phyloP scores from a whole-genome alignment of 2,329 filamentous ascomycete species.

The Venturia pyrina region DNA sequence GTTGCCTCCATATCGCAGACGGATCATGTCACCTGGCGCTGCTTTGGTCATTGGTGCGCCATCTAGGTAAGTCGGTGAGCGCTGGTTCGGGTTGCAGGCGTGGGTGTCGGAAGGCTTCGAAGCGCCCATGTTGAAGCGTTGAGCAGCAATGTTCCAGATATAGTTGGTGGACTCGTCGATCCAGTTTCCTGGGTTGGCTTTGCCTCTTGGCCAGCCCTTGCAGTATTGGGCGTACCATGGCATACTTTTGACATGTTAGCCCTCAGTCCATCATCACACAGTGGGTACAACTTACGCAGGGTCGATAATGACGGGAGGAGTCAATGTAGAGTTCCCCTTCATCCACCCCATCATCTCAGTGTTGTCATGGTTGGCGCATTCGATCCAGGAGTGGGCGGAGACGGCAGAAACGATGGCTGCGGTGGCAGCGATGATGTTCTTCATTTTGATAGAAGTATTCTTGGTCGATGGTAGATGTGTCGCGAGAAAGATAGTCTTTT shows the following conservation, averaged over 20 bases:
- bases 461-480: not conserved
- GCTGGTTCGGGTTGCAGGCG: constrained; percentile 15
- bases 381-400: constrained; percentile 21
- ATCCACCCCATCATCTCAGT: constrained; percentile 17
- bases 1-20: constrained; percentile 21
- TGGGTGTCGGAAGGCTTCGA: constrained; percentile 10
- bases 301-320: constrained; percentile 13
- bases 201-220: constrained; percentile 19
- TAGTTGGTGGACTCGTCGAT: constrained; percentile 18
- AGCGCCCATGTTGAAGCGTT: constrained; percentile 13
- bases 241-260: constrained; percentile 13
- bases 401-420: constrained; percentile 10
- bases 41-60: constrained; percentile 19
- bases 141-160: constrained; percentile 15
- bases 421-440: constrained; percentile 6
- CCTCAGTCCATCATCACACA: not conserved
- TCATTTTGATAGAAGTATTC: constrained; percentile 7
- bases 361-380: constrained; percentile 21
- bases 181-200: constrained; percentile 20
- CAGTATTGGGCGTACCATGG: constrained; percentile 18
- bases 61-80: constrained; percentile 13
- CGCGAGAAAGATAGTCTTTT: not conserved
- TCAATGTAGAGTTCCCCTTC: constrained; percentile 16
- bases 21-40: constrained; percentile 16
- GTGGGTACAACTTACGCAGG: constrained; percentile 1